Evolutionary conservation across 345 rosid genomes (phyloP), one percentile per base, ranked within the genome.

Genomic region (Gossypium stocksii): DNA sequence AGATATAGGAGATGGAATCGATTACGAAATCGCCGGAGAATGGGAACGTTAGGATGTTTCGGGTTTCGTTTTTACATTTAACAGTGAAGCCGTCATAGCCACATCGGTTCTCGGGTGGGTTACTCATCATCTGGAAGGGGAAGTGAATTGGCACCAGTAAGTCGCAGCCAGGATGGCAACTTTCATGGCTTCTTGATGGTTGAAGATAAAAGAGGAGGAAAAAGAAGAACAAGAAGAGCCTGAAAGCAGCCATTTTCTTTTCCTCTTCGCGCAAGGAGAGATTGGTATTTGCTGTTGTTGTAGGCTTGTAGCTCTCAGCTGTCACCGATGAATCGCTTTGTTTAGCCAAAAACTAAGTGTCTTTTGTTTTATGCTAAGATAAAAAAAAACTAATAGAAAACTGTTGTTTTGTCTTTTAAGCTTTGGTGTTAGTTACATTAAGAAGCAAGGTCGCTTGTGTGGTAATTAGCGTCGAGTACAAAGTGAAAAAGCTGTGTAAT

Each of bases 71-170:
- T 41, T 61, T 15, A 70, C 78, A 79, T 22, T 10, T 12, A 41
- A 79, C 49, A 0, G 29, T 51, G 25, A 79, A 79, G 14, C 75
- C 75, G 1, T 70, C 71, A 19, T 74, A 79, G 48, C 74, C 74
- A 72, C 77, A 80, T 8, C 77, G 79, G 59, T 9, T 9, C 68
- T 7, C 16, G n/a, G 15, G 23, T 44, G 2, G n/a, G 74, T 51
- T 56, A 13, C 1, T 7, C 38, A 2, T 62, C 20, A 61, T 20
- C 46, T 61, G 62, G 29, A 69, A 78, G 3, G 81, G 81, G 61
- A 78, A 78, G 49, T 43, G 66, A 45, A 72, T 59, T 1, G 49
- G 27, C 49, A 41, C 19, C 25, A n/a, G 1, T 44, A 34, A 4
- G 41, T 34, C 60, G 34, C 70, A 16, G 11, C 59, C 22, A 7